phyloP scores from a whole-genome alignment of 169 alveolate species.

The Plasmodium cynomolgi region DNA sequence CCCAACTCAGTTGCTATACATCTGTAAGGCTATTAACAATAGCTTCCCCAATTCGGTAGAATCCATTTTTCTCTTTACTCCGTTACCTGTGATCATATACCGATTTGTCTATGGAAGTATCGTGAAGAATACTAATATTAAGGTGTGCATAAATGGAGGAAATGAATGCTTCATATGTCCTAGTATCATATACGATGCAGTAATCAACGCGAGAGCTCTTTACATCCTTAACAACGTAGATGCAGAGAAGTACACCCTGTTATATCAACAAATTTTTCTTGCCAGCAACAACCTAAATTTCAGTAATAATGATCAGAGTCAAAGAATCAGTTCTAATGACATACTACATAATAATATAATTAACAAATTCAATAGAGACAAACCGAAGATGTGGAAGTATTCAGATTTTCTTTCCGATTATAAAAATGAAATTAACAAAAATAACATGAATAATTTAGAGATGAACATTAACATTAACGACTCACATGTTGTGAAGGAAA shows the following conservation, averaged over 20 bases:
- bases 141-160: constrained; percentile 84
- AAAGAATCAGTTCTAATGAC: constrained; percentile 14
- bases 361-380: constrained; percentile 12
- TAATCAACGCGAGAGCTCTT: constrained; percentile 49
- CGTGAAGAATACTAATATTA: constrained; percentile 81
- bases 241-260: constrained; percentile 50
- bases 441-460: constrained; percentile 61
- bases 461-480: constrained; percentile 68
- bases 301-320: constrained; percentile 14
- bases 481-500: constrained; percentile 35
- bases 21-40: constrained; percentile 78
- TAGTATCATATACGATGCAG: constrained; percentile 70
- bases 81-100: constrained; percentile 81
- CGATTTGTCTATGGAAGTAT: constrained; percentile 81
- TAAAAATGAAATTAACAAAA: constrained; percentile 62
- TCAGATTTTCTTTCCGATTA: constrained; percentile 41
- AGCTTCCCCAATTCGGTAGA: constrained; percentile 80
- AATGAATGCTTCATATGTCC: constrained; percentile 74
- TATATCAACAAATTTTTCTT: constrained; percentile 45
- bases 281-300: constrained; percentile 51
- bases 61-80: constrained; percentile 81
- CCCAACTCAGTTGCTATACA: constrained; percentile 79
- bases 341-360: constrained; percentile 60
- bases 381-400: constrained; percentile 7
- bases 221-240: constrained; percentile 66